Evolutionary conservation across 2,329 filamentous ascomycete species (phyloP).

Genomic region (Aspergillus aculeatinus): DNA sequence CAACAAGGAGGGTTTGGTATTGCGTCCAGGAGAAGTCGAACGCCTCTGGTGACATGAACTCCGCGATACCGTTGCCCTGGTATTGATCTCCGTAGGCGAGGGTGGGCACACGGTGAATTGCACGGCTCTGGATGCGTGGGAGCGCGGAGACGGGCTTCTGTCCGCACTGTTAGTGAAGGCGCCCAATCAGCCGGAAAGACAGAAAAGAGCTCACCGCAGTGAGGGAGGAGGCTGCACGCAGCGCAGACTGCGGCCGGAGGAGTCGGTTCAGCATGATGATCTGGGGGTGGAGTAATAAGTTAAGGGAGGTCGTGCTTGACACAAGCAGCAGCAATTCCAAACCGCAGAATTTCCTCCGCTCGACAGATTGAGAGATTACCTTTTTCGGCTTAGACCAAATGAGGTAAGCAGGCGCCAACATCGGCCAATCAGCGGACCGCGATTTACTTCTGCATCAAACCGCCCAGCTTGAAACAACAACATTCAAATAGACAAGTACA

Average conservation of each 20-base stretch:
- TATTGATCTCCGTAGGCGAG: slow-evolving; percentile 50
- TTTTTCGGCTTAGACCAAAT: slow-evolving; percentile 29
- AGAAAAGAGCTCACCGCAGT: slow-evolving; percentile 32
- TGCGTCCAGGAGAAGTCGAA: slow-evolving; percentile 78
- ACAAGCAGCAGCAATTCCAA: slow-evolving; percentile 17
- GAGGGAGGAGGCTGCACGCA: slow-evolving; percentile 42
- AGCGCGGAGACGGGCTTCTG: slow-evolving; percentile 39
- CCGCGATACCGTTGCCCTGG: slow-evolving; percentile 59
- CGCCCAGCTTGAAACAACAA: not conserved
- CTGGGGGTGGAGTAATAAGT: slow-evolving; percentile 19
- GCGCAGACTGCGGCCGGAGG: slow-evolving; percentile 44
- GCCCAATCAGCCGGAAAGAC: slow-evolving; percentile 2
- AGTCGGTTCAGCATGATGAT: slow-evolving; percentile 45
- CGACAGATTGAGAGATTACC: slow-evolving; percentile 16
- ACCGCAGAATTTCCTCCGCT: slow-evolving; percentile 38
- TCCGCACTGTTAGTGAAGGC: slow-evolving; percentile 18
- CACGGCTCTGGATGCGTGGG: slow-evolving; percentile 38
- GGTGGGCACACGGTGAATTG: slow-evolving; percentile 48
- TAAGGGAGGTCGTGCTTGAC: slow-evolving; percentile 13
- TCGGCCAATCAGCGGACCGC: slow-evolving; percentile 24
- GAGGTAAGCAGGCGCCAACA: slow-evolving; percentile 23
- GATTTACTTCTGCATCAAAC: slow-evolving; percentile 20
- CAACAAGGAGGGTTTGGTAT: slow-evolving; percentile 72
- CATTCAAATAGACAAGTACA: not conserved
- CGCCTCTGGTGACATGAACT: slow-evolving; percentile 66